phyloP scores from a whole-genome alignment of 108 stramenopile species.

The Nannochloropsis gaditana region DNA sequence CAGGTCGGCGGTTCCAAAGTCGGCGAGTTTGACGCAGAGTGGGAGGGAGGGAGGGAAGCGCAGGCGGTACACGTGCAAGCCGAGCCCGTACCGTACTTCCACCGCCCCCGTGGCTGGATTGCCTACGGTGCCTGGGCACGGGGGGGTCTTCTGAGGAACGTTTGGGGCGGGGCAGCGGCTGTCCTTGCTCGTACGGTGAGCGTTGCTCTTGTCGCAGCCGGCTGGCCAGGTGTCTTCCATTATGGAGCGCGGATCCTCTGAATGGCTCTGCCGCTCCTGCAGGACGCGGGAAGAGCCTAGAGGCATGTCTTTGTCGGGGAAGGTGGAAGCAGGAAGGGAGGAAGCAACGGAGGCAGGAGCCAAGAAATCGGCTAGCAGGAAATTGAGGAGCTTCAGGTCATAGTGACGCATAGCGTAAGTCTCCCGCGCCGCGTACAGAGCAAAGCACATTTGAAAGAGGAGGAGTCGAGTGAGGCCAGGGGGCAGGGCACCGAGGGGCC shows the following conservation, averaged over 20 bases:
- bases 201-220: too few relatives aligned
- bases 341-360: constrained; percentile 25
- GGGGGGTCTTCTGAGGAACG: too few relatives aligned
- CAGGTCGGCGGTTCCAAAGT: constrained; percentile 90
- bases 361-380: constrained; percentile 61
- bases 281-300: too few relatives aligned
- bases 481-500: constrained; percentile 32
- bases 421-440: constrained; percentile 75
- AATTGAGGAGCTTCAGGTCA: constrained; percentile 96
- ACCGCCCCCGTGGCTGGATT: neutral
- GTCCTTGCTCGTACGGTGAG: too few relatives aligned
- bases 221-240: too few relatives aligned
- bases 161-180: too few relatives aligned
- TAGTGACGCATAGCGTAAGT: constrained; percentile 83
- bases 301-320: neutral
- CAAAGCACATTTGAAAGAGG: constrained; percentile 89
- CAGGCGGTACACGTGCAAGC: constrained; percentile 48
- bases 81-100: constrained; percentile 69
- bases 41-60: neutral
- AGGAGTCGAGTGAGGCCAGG: constrained; percentile 57
- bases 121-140: too few relatives aligned
- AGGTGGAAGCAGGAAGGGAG: neutral
- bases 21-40: constrained; percentile 80
- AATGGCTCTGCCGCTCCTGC: too few relatives aligned
- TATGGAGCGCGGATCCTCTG: too few relatives aligned